Evolutionary conservation across 805 yeast species (phyloP).

Genomic region (Ogataea saltuana): DNA sequence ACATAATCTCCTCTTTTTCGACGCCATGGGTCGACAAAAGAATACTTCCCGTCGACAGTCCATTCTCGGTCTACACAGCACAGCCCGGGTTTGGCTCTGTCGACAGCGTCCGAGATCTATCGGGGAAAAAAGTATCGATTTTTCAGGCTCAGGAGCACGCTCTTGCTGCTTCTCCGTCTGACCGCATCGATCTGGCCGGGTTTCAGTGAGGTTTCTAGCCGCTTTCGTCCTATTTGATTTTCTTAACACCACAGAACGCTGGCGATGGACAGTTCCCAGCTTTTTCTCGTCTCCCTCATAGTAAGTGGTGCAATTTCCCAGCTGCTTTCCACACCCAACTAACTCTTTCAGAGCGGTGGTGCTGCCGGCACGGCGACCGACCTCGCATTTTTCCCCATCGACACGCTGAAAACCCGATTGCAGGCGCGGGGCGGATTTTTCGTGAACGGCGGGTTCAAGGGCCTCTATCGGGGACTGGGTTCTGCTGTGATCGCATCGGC

Average conservation of each 20-base stretch:
- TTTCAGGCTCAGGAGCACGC: too few species aligned
- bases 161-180: too few species aligned
- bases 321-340: slow-evolving; percentile 1
- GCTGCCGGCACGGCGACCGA: slow-evolving; percentile 97
- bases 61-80: too few species aligned
- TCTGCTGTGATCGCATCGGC: slow-evolving; percentile 94
- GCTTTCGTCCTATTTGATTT: too few species aligned
- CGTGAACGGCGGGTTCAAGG: slow-evolving; percentile 88
- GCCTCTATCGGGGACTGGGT: slow-evolving; percentile 90
- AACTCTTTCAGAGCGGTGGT: slow-evolving; percentile 66
- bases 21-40: too few species aligned
- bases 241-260: too few species aligned
- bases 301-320: slow-evolving; percentile 12
- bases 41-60: too few species aligned
- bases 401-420: slow-evolving; percentile 88
- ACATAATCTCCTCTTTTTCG: too few species aligned
- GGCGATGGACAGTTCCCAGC: slow-evolving; percentile 12
- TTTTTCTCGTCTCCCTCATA: slow-evolving; percentile 20
- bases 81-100: too few species aligned
- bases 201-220: too few species aligned
- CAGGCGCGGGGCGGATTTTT: slow-evolving; percentile 97
- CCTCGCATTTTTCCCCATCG: slow-evolving; percentile 92
- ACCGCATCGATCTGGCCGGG: too few species aligned
- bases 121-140: too few species aligned
- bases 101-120: neutral